A percentile compares a stretch with the other conserved stretches of the same genome.
Evolutionary conservation across 331 rosid genomes (phyloP).

Genomic region (Dryas integrifolia): DNA sequence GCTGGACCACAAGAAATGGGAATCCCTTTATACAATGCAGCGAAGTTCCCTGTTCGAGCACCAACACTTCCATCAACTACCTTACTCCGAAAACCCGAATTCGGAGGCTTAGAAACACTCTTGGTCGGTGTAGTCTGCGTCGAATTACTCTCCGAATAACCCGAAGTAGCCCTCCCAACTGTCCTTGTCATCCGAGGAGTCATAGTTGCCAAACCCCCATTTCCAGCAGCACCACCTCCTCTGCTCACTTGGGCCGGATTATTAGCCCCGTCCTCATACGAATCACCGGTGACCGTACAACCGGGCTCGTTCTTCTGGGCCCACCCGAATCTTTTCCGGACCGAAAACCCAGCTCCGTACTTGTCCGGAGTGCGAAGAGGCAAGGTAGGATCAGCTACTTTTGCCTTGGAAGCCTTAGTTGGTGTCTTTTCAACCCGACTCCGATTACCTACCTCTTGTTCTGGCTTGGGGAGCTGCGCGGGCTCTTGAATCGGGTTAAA

Average conservation of each 20-base stretch:
- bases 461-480: constrained; percentile 31
- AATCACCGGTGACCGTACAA: constrained; percentile 24
- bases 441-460: constrained; percentile 42
- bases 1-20: constrained; percentile 46
- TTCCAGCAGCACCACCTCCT: constrained; percentile 46
- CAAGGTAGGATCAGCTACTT: constrained; percentile 45
- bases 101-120: constrained; percentile 74
- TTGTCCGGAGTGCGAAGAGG: constrained; percentile 82
- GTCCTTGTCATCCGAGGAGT: constrained; percentile 62
- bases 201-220: constrained; percentile 38
- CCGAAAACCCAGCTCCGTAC: constrained; percentile 42
- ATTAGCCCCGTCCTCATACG: constrained; percentile 41
- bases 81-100: constrained; percentile 56
- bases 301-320: constrained; percentile 59
- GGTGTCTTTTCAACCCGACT: constrained; percentile 65
- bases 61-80: constrained; percentile 58
- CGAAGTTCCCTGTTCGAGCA: constrained; percentile 55
- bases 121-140: constrained; percentile 76
- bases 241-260: constrained; percentile 28
- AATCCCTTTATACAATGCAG: constrained; percentile 70
- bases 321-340: constrained; percentile 64
- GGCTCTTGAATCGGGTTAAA: constrained; percentile 69
- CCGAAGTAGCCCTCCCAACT: constrained; percentile 41
- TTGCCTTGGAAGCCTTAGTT: constrained; percentile 43
- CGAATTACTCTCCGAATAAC: constrained; percentile 69